Percentiles rank a stretch among this genome's conserved stretches.
These are phyloP conservation scores for Pseudopyrenochaeta lycopersici DNA, from an alignment of 2,329 filamentous ascomycete genomes.

Conservation along the genomic window DNA sequence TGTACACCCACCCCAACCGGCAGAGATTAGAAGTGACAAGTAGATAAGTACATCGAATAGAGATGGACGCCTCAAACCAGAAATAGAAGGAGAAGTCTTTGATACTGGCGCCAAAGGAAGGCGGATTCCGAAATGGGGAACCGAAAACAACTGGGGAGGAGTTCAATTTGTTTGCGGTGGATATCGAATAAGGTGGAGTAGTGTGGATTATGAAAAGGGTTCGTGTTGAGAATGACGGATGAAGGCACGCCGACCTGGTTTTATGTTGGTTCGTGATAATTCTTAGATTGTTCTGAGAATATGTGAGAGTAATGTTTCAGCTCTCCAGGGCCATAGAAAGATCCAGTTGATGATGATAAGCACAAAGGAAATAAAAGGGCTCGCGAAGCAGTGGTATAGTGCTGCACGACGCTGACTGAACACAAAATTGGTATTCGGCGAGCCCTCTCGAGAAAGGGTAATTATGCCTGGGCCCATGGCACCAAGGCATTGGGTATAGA, in stretches of 20 bases:
- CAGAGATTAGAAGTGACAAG: slow-evolving; percentile 37
- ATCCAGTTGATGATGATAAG: slow-evolving; percentile 44
- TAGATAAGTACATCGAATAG: slow-evolving; percentile 32
- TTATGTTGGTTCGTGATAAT: slow-evolving; percentile 46
- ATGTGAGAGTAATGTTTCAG: slow-evolving; percentile 37
- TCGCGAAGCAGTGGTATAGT: slow-evolving; percentile 37
- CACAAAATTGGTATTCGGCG: slow-evolving; percentile 40
- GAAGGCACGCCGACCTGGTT: slow-evolving; percentile 41
- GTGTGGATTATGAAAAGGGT: slow-evolving; percentile 26
- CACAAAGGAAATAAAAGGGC: slow-evolving; percentile 48
- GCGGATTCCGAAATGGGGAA: slow-evolving; percentile 9
- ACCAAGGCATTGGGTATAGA: slow-evolving; percentile 41
- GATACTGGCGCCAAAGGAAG: slow-evolving; percentile 10
- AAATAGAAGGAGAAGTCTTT: slow-evolving; percentile 7
- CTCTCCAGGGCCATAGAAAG: slow-evolving; percentile 39
- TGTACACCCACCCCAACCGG: slow-evolving; percentile 26
- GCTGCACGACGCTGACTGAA: slow-evolving; percentile 36
- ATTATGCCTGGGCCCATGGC: slow-evolving; percentile 27
- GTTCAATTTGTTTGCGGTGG: slow-evolving; percentile 27
- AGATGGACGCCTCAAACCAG: slow-evolving; percentile 13
- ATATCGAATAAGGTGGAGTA: slow-evolving; percentile 28
- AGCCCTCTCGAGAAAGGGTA: slow-evolving; percentile 34
- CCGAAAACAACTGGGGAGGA: slow-evolving; percentile 7
- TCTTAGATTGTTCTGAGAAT: slow-evolving; percentile 41
- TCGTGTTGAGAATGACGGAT: slow-evolving; percentile 29